These are phyloP conservation scores for Neonectria punicea DNA, from an alignment of 2,329 filamentous ascomycete genomes.

Conservation along the genomic window DNA sequence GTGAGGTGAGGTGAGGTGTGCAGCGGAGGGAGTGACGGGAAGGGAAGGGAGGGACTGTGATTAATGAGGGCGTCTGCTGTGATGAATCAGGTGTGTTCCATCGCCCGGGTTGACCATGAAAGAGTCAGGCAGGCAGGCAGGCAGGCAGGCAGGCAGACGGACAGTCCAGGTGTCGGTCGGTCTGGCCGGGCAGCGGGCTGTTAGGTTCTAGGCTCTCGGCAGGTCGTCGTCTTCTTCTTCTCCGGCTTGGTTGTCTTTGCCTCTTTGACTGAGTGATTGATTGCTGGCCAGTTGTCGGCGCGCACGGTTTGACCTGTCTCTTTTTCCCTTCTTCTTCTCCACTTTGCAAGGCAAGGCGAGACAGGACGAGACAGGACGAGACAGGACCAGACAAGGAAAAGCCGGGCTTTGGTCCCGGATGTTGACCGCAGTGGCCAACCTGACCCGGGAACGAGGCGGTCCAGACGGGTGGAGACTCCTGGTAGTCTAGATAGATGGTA, in stretches of 20 bases:
- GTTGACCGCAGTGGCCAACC: slow-evolving; percentile 16
- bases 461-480: neutral
- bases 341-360: neutral
- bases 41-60: neutral
- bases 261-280: neutral
- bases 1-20: neutral
- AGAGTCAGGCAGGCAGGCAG: neutral
- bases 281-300: neutral
- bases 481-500: neutral
- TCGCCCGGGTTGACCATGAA: neutral
- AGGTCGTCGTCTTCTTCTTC: neutral
- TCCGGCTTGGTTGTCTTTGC: neutral
- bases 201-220: neutral
- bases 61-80: neutral
- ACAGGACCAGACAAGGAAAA: neutral
- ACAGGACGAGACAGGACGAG: neutral
- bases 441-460: neutral
- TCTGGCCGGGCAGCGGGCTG: neutral
- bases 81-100: neutral
- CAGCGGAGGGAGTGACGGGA: neutral
- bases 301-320: slow-evolving; percentile 12
- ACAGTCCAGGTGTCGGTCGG: neutral
- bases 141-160: neutral
- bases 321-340: slow-evolving; percentile 2
- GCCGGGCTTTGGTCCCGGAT: slow-evolving; percentile 7